A percentile compares a stretch with the other conserved stretches of the same genome.
phyloP scores from a whole-genome alignment of 139 green algal genomes.

The Chlamydomonas asymmetrica region DNA sequence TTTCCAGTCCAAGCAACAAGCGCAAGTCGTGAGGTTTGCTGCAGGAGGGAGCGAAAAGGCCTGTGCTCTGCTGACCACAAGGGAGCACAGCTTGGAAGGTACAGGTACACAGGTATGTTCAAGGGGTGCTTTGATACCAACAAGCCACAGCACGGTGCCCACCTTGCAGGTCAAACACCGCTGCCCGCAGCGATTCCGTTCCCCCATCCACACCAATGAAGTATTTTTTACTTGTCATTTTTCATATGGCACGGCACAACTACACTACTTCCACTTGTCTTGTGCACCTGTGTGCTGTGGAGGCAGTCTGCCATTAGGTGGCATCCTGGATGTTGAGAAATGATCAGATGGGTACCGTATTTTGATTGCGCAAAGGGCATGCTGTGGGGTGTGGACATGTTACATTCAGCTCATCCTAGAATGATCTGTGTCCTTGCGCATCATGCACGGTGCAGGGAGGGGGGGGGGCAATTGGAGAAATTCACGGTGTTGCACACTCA shows the following conservation, averaged over 20 bases:
- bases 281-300: not conserved
- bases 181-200: conserved; percentile 69
- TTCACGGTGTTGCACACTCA: too few relatives aligned
- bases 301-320: too few relatives aligned
- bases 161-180: conserved; percentile 64
- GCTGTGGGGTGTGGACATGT: too few relatives aligned
- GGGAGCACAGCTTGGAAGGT: not conserved
- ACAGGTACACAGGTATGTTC: not conserved
- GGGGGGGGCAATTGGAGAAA: too few relatives aligned
- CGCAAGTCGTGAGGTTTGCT: too few relatives aligned
- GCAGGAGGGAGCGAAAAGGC: too few relatives aligned
- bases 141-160: not conserved
- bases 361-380: not conserved
- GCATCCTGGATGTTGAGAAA: not conserved
- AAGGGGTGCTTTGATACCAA: not conserved
- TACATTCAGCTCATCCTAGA: not conserved
- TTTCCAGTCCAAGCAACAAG: too few relatives aligned
- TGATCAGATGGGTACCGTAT: not conserved
- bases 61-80: not conserved
- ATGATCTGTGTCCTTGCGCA: too few relatives aligned
- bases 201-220: conserved; percentile 78
- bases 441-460: too few relatives aligned
- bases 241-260: not conserved
- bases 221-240: conserved; percentile 26
- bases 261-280: not conserved